Conservation (phyloP, 169 alveolate genomes). For the Hepatocystis sp. region DNA sequence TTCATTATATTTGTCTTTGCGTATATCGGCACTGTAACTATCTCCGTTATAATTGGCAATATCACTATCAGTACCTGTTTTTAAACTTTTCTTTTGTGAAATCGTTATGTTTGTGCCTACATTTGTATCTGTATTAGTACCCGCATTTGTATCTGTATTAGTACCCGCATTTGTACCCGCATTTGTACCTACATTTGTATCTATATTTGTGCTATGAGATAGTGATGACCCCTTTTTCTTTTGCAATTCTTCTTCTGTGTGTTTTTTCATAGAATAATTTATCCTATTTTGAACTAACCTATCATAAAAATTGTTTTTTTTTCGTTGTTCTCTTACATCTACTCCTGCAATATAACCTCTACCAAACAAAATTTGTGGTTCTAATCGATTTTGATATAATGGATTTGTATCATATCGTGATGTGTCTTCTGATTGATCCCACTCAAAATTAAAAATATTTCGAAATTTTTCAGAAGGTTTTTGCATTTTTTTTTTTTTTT, state of each 20-base stretch:
- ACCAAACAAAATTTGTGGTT: conserved; percentile 93
- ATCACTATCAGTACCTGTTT: too few species aligned
- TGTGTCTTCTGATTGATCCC: conserved; percentile 93
- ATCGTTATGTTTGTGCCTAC: too few species aligned
- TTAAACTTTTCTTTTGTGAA: too few species aligned
- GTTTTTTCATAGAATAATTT: conserved; percentile 22
- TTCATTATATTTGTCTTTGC: too few species aligned
- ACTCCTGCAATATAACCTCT: conserved; percentile 91
- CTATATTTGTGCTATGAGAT: too few species aligned
- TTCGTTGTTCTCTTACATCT: conserved; percentile 87
- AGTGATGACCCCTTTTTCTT: conserved; percentile 15
- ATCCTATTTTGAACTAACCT: conserved; percentile 82
- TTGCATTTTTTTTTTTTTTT: conserved; percentile 88
- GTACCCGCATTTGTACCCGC: too few species aligned
- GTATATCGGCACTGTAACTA: too few species aligned
- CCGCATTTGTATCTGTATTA: too few species aligned
- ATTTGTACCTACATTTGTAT: too few species aligned
- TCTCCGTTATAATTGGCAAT: too few species aligned
- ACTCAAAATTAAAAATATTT: conserved; percentile 89
- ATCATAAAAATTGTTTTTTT: conserved; percentile 87
- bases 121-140: too few species aligned
- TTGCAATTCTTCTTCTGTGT: not conserved
- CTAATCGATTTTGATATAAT: conserved; percentile 89
- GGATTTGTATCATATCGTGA: conserved; percentile 90
- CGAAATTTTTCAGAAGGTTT: conserved; percentile 95